These are phyloP conservation scores for Penicillium sp. DNA, from an alignment of 2,329 filamentous ascomycete species.

Conservation along the genomic window DNA sequence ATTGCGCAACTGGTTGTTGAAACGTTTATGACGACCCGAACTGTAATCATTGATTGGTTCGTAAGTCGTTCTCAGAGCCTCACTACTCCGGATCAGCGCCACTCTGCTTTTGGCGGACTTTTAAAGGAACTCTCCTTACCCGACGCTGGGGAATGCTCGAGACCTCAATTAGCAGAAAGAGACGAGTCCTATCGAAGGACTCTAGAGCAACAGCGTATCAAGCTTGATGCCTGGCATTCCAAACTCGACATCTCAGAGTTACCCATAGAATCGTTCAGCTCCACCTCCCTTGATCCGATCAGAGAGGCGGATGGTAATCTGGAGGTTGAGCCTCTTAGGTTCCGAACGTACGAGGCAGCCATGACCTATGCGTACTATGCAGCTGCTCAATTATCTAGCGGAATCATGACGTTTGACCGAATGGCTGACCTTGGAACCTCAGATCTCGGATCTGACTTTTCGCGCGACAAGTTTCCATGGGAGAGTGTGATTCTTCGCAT, in stretches of 20 bases:
- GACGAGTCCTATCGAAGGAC: not conserved
- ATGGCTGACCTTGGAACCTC: not conserved
- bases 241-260: not conserved
- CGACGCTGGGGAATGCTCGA: not conserved
- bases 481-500: not conserved
- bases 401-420: not conserved
- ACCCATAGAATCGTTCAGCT: not conserved
- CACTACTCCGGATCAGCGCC: not conserved
- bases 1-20: not conserved
- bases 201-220: not conserved
- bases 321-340: not conserved
- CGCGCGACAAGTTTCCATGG: not conserved
- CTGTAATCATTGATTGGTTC: not conserved
- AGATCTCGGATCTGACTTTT: not conserved
- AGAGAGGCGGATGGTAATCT: not conserved
- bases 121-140: not conserved
- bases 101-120: not conserved
- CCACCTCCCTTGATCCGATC: not conserved
- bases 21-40: not conserved
- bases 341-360: not conserved
- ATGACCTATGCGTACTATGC: conserved; percentile 1
- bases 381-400: not conserved
- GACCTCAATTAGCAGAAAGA: not conserved
- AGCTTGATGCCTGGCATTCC: not conserved
- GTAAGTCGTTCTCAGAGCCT: not conserved